phyloP scores from a whole-genome alignment of 768 basidiomycete species.

The Sarcodon aspratus region DNA sequence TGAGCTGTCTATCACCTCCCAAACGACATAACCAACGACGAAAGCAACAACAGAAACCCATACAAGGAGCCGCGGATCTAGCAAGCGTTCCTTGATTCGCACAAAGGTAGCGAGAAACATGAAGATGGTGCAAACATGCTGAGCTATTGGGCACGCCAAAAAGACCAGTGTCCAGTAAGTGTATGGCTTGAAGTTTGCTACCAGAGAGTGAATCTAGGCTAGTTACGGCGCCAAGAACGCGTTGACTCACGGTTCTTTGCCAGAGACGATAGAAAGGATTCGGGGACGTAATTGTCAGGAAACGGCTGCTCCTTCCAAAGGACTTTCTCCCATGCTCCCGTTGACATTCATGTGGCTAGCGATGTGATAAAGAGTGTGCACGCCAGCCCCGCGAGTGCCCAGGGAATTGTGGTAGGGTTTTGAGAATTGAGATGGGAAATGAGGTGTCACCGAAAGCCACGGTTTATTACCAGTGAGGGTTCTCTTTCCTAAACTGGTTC shows the following conservation, averaged over 20 bases:
- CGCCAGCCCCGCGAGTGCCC: not conserved
- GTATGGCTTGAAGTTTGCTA: slow-evolving; percentile 76
- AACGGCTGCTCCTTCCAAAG: slow-evolving; percentile 70
- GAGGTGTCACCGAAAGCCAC: not conserved
- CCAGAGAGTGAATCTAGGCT: not conserved
- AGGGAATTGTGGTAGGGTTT: slow-evolving; percentile 4
- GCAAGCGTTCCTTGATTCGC: slow-evolving; percentile 44
- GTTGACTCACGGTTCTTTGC: slow-evolving; percentile 59
- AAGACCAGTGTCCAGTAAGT: slow-evolving; percentile 64
- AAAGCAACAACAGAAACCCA: slow-evolving; percentile 53
- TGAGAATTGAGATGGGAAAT: not conserved
- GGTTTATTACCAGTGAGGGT: too few relatives aligned
- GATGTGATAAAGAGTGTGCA: not conserved
- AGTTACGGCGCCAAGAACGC: not conserved
- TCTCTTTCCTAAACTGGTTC: too few relatives aligned
- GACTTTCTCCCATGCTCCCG: slow-evolving; percentile 49
- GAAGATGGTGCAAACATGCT: slow-evolving; percentile 74
- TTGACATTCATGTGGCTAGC: slow-evolving; percentile 14
- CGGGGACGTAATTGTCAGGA: slow-evolving; percentile 82
- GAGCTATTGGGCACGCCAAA: slow-evolving; percentile 66
- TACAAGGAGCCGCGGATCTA: slow-evolving; percentile 64
- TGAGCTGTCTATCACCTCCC: slow-evolving; percentile 41
- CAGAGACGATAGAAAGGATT: slow-evolving; percentile 68
- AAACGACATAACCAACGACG: slow-evolving; percentile 45
- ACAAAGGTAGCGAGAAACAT: slow-evolving; percentile 77